These are phyloP conservation scores for Penicillium carneum DNA, from an alignment of 2,329 filamentous ascomycete genomes.

Conservation along the genomic window DNA sequence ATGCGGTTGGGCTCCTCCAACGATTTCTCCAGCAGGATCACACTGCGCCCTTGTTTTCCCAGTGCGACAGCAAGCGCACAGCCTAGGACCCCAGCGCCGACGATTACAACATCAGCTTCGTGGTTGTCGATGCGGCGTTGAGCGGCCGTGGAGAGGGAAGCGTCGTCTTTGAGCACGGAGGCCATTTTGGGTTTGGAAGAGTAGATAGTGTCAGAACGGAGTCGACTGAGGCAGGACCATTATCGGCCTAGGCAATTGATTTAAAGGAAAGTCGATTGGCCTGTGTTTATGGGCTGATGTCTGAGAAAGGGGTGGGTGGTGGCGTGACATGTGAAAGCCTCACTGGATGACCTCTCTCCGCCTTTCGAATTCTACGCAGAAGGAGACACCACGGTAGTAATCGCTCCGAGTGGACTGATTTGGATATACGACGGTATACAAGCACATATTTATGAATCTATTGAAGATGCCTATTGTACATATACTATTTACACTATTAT, in stretches of 20 bases:
- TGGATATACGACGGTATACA: neutral
- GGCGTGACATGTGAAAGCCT: slow-evolving; percentile 46
- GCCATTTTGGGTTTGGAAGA: slow-evolving; percentile 36
- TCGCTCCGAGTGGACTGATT: slow-evolving; percentile 1
- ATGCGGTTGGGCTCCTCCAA: slow-evolving; percentile 94
- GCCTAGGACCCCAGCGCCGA: slow-evolving; percentile 89
- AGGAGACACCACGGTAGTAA: slow-evolving; percentile 14
- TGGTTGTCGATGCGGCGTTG: slow-evolving; percentile 63
- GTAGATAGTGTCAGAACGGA: slow-evolving; percentile 25
- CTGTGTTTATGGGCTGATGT: slow-evolving; percentile 35
- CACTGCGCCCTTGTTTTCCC: slow-evolving; percentile 86
- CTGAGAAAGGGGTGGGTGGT: slow-evolving; percentile 39
- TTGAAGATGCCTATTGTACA: slow-evolving; percentile 6
- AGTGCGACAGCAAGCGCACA: slow-evolving; percentile 85
- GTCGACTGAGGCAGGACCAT: slow-evolving; percentile 28
- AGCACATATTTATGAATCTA: neutral
- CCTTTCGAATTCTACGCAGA: slow-evolving; percentile 21
- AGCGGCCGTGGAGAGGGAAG: slow-evolving; percentile 44
- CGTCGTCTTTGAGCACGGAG: slow-evolving; percentile 36
- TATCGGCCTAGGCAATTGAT: slow-evolving; percentile 30
- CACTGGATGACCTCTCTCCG: slow-evolving; percentile 15
- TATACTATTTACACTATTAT: slow-evolving; percentile 16
- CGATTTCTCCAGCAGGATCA: slow-evolving; percentile 86
- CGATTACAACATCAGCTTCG: slow-evolving; percentile 82
- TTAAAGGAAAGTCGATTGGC: slow-evolving; percentile 25